phyloP scores from a whole-genome alignment of 306 rosid species.

The Gleditsia sinensis region DNA sequence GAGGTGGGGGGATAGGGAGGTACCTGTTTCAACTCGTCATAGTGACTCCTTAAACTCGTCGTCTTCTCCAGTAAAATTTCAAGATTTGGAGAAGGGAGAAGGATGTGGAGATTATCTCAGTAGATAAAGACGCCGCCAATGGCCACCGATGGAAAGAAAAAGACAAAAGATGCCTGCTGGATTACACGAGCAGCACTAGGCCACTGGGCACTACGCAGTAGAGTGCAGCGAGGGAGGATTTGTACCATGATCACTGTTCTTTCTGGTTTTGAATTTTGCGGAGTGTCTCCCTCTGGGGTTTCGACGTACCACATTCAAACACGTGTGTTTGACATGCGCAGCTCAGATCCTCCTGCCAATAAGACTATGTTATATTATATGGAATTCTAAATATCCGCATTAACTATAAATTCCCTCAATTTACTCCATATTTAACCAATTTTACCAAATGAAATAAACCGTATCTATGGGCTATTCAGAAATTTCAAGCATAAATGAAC shows the following conservation, averaged over 20 bases:
- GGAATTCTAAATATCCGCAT: background rate
- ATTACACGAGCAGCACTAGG: too few species aligned
- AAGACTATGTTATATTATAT: background rate
- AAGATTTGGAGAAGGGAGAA: background rate
- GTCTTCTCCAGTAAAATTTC: background rate
- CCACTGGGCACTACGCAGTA: too few species aligned
- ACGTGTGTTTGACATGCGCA: constrained; percentile 19
- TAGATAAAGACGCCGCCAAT: background rate
- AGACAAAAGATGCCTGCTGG: too few species aligned
- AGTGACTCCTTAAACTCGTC: too few species aligned
- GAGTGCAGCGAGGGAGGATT: constrained; percentile 9
- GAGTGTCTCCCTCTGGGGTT: background rate
- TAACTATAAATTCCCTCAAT: too few species aligned
- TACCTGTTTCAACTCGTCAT: constrained; percentile 23
- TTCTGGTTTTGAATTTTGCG: constrained; percentile 26
- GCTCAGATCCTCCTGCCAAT: background rate
- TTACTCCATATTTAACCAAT: too few species aligned
- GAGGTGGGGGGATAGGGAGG: background rate
- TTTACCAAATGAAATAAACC: too few species aligned
- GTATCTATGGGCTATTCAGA: too few species aligned
- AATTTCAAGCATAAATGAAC: too few species aligned
- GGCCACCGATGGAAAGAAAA: background rate
- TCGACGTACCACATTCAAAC: background rate
- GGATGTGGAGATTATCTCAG: background rate
- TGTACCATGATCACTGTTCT: background rate